Evolutionary conservation across 805 yeast genomes (phyloP).

Genomic region (Pichia gijzeniarum): DNA sequence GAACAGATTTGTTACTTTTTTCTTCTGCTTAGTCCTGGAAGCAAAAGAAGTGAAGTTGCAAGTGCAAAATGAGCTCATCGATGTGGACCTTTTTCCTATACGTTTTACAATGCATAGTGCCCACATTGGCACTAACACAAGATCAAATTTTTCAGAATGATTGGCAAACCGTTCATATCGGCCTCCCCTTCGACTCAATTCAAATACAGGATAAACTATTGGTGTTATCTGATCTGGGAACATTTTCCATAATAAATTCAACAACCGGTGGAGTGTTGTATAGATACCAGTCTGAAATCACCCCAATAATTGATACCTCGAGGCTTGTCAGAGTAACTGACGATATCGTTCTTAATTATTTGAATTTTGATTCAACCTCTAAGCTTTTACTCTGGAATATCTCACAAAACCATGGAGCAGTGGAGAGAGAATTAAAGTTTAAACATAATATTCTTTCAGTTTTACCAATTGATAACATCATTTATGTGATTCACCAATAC

Average conservation of each 20-base stretch:
- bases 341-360: conserved; percentile 13
- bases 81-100: not conserved
- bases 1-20: too few species aligned
- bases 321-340: conserved; percentile 12
- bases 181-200: conserved; percentile 26
- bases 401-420: conserved; percentile 7
- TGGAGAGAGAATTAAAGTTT: conserved; percentile 18
- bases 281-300: conserved; percentile 26
- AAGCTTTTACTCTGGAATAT: conserved; percentile 18
- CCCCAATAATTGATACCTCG: conserved; percentile 9
- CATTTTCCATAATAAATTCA: conserved; percentile 24
- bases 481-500: conserved; percentile 8
- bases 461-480: conserved; percentile 4
- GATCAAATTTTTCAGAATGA: conserved; percentile 53
- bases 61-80: too few species aligned
- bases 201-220: conserved; percentile 16
- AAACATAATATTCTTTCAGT: conserved; percentile 14
- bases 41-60: too few species aligned
- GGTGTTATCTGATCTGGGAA: conserved; percentile 23
- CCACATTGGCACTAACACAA: conserved; percentile 15
- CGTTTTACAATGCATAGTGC: not conserved
- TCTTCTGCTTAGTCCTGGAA: too few species aligned
- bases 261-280: conserved; percentile 24
- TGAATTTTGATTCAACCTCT: conserved; percentile 14
- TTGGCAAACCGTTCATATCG: conserved; percentile 46